phyloP scores from a whole-genome alignment of 2,329 filamentous ascomycete genomes.

The Arachnomyces sp. region DNA sequence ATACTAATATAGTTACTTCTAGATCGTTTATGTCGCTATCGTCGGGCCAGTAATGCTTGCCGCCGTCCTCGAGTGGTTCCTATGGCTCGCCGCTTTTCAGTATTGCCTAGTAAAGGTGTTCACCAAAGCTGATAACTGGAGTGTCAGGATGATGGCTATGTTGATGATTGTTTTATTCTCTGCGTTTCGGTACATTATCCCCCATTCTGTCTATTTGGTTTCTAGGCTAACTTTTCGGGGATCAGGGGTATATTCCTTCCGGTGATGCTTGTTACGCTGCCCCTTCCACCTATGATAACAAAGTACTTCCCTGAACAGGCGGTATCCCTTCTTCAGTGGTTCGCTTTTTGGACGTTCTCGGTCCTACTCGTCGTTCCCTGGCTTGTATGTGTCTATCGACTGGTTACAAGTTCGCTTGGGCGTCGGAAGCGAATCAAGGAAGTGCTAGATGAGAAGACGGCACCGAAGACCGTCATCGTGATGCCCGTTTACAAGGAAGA shows the following conservation, averaged over 20 bases:
- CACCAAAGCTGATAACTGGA: constrained; percentile 81
- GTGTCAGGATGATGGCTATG: constrained; percentile 67
- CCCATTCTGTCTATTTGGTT: constrained; percentile 7
- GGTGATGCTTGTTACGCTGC: constrained; percentile 88
- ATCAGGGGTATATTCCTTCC: constrained; percentile 73
- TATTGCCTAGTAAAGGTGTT: constrained; percentile 88
- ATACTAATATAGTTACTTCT: constrained; percentile 6
- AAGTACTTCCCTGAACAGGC: constrained; percentile 61
- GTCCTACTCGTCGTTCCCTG: constrained; percentile 78
- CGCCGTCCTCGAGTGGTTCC: constrained; percentile 83
- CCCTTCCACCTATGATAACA: constrained; percentile 64
- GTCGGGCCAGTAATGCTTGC: constrained; percentile 74
- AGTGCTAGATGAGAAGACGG: constrained; percentile 71
- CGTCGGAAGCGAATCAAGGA: constrained; percentile 74
- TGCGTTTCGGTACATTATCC: constrained; percentile 55
- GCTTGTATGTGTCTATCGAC: constrained; percentile 86
- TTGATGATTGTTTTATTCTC: constrained; percentile 66
- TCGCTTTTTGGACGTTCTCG: constrained; percentile 90
- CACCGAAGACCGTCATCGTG: constrained; percentile 88
- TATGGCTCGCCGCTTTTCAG: constrained; percentile 88
- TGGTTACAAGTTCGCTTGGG: constrained; percentile 79
- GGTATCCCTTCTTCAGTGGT: constrained; percentile 75
- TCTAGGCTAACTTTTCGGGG: not conserved
- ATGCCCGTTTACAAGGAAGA: constrained; percentile 97
- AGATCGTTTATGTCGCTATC: constrained; percentile 81